phyloP scores from a whole-genome alignment of 495 filamentous ascomycete species.

The Hyphodiscus hymeniophilus region DNA sequence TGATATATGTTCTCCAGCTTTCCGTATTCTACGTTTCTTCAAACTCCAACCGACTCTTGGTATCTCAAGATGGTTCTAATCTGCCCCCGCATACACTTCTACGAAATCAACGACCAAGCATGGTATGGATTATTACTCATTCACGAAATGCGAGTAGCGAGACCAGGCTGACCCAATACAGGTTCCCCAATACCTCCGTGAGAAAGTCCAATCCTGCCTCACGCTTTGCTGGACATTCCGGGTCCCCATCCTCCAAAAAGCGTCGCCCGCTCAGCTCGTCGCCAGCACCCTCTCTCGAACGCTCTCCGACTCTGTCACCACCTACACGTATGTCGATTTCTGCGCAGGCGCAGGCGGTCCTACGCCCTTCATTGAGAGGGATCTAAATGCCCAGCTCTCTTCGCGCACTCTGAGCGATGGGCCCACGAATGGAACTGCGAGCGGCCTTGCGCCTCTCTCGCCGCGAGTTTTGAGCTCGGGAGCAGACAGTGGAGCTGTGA shows the following conservation, averaged over 20 bases:
- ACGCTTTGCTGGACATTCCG: conserved; percentile 39
- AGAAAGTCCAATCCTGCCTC: conserved; percentile 42
- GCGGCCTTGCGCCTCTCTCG: conserved; percentile 12
- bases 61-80: conserved; percentile 34
- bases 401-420: background rate
- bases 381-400: conserved; percentile 38
- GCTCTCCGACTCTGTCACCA: conserved; percentile 31
- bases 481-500: conserved; percentile 30
- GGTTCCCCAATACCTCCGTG: conserved; percentile 44
- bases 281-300: conserved; percentile 37
- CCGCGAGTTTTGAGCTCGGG: conserved; percentile 3
- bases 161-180: background rate
- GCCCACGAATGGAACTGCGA: background rate
- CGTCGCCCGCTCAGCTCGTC: conserved; percentile 37
- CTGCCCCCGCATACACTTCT: conserved; percentile 45
- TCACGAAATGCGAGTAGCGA: background rate
- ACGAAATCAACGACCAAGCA: conserved; percentile 45
- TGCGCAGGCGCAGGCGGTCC: conserved; percentile 68
- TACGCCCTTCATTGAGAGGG: conserved; percentile 51
- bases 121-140: conserved; percentile 31
- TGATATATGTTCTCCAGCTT: background rate
- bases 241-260: conserved; percentile 35
- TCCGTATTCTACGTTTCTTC: conserved; percentile 5
- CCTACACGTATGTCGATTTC: conserved; percentile 60
- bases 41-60: background rate